These are phyloP conservation scores for Aspergillus aculeatus DNA, from an alignment of 2,329 filamentous ascomycete species.

Conservation along the genomic window DNA sequence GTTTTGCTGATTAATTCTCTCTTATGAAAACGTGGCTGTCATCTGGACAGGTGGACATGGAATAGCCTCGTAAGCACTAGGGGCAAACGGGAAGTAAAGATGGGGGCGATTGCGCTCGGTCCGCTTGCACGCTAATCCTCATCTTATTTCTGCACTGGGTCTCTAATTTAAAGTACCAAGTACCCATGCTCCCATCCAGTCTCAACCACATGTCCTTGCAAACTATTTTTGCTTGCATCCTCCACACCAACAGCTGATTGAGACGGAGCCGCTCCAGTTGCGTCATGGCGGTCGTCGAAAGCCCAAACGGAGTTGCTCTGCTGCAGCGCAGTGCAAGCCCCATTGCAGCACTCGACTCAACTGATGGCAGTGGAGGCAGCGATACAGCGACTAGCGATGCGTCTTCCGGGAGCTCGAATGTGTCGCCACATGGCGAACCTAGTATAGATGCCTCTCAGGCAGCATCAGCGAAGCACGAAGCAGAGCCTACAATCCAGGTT, in stretches of 20 bases:
- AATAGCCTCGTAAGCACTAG: background rate
- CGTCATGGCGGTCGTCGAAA: background rate
- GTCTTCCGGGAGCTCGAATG: background rate
- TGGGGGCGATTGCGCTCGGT: background rate
- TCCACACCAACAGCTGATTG: background rate
- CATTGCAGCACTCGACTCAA: background rate
- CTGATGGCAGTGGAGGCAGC: background rate
- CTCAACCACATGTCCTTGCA: too few species aligned
- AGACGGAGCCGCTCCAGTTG: background rate
- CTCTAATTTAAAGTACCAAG: background rate
- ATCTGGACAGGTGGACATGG: too few species aligned
- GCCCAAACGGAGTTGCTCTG: background rate
- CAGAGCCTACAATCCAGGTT: background rate
- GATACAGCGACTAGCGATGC: background rate
- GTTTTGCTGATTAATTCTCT: too few species aligned
- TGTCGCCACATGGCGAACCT: background rate
- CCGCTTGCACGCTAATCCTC: background rate
- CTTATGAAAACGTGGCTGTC: too few species aligned
- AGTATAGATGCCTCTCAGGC: background rate
- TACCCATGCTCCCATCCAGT: background rate
- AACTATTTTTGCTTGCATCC: too few species aligned
- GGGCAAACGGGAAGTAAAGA: background rate
- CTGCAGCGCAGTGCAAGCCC: background rate
- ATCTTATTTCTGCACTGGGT: background rate
- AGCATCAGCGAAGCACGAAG: background rate